A percentile compares a stretch with the other conserved stretches of the same genome.
Evolutionary conservation across 129 eudicot genomes (phyloP).

Genomic region (Chrysanthemum makinoi): DNA sequence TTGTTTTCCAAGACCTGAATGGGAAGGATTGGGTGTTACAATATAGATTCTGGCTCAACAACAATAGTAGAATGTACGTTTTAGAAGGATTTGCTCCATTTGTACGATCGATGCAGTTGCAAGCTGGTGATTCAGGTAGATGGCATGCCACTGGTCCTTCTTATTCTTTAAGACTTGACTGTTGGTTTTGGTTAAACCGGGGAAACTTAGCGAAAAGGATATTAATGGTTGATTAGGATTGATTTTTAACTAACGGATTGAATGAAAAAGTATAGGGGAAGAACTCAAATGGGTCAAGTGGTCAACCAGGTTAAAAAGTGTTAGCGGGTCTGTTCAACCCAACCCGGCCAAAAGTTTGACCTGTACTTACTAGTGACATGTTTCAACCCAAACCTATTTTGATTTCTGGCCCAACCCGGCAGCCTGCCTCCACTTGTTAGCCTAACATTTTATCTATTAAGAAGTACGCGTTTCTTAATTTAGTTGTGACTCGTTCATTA

Average conservation of each 20-base stretch:
- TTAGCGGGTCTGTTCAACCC: too few species aligned
- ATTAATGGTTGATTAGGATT: too few species aligned
- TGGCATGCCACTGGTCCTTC: conserved; percentile 6
- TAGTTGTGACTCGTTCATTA: conserved; percentile 19
- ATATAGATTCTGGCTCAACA: conserved; percentile 86
- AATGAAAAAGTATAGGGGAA: too few species aligned
- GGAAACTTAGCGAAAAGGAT: too few species aligned
- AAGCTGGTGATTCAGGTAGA: conserved; percentile 94
- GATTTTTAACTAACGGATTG: too few species aligned
- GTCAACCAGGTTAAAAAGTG: too few species aligned
- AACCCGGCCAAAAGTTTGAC: too few species aligned
- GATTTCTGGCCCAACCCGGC: too few species aligned
- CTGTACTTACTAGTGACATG: too few species aligned
- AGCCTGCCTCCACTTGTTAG: too few species aligned
- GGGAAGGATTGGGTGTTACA: conserved; percentile 93
- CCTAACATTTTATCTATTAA: not conserved
- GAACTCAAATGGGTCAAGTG: too few species aligned
- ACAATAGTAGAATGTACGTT: conserved; percentile 91
- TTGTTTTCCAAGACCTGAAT: conserved; percentile 74
- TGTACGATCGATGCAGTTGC: conserved; percentile 88
- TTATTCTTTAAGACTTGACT: conserved; percentile 20
- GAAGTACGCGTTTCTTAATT: not conserved
- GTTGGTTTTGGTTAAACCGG: conserved; percentile 31
- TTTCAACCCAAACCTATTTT: too few species aligned
- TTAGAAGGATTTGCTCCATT: conserved; percentile 94